A percentile compares a stretch with the other conserved stretches of the same genome.
phyloP scores from a whole-genome alignment of 2,329 filamentous ascomycete genomes.

The Fusarium coicis region DNA sequence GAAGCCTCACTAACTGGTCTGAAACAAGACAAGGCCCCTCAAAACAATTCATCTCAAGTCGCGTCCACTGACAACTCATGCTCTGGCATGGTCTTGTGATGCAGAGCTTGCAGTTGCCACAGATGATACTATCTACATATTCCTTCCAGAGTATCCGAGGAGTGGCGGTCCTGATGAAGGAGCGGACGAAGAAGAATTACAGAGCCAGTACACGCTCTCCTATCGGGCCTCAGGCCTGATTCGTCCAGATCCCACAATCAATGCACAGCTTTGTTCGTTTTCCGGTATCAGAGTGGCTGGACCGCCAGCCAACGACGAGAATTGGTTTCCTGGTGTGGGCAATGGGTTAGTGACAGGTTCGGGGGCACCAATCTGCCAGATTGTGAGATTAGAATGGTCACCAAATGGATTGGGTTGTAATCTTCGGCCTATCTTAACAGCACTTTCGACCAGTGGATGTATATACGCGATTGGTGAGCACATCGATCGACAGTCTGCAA shows the following conservation, averaged over 20 bases:
- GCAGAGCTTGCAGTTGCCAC: conserved; percentile 66
- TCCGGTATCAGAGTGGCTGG: conserved; percentile 50
- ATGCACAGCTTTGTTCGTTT: conserved; percentile 56
- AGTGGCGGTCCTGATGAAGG: conserved; percentile 40
- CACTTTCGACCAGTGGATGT: conserved; percentile 61
- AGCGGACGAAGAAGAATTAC: conserved; percentile 43
- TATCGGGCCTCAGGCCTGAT: conserved; percentile 50
- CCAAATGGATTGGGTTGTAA: conserved; percentile 67
- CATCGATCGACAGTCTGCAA: conserved; percentile 44
- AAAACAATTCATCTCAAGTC: conserved; percentile 57
- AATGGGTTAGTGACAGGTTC: conserved; percentile 58
- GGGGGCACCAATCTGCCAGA: conserved; percentile 64
- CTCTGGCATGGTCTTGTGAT: conserved; percentile 65
- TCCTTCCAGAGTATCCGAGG: conserved; percentile 58
- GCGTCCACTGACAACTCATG: conserved; percentile 56
- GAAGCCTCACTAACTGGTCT: not conserved
- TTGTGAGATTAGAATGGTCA: conserved; percentile 67
- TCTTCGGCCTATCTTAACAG: conserved; percentile 61
- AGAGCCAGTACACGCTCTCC: conserved; percentile 49
- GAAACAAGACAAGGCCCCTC: conserved; percentile 56
- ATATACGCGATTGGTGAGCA: conserved; percentile 64
- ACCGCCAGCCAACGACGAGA: conserved; percentile 40
- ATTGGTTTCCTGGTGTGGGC: conserved; percentile 57
- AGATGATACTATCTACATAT: conserved; percentile 65
- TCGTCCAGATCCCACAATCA: conserved; percentile 56